Conservation (phyloP, 805 yeast species). For the Candida rishiriensis region DNA sequence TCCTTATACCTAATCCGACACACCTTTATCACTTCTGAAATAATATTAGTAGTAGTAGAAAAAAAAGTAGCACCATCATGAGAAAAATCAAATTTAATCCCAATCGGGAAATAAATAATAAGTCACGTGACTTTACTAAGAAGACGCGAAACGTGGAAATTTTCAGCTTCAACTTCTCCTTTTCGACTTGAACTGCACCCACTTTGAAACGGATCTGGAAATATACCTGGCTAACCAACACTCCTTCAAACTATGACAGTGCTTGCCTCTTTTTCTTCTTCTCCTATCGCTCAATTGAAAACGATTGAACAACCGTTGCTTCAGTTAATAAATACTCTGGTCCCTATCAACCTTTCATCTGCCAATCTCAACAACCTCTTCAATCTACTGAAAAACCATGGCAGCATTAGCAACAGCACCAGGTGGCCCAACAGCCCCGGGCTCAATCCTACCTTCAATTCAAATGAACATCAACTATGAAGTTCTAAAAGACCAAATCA, state of each 20-base stretch:
- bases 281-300: neutral
- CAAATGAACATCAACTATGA: constrained; percentile 51
- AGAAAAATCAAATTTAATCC: neutral
- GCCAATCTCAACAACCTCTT: too few relatives aligned
- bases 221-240: neutral
- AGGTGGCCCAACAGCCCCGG: constrained; percentile 13
- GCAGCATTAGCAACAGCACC: constrained; percentile 18
- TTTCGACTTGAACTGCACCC: neutral
- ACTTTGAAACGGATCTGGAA: too few relatives aligned
- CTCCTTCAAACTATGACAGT: neutral
- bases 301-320: too few relatives aligned
- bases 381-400: constrained; percentile 9
- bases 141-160: neutral
- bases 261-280: neutral
- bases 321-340: too few relatives aligned
- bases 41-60: too few relatives aligned
- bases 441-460: constrained; percentile 23
- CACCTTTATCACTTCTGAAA: too few relatives aligned
- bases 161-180: neutral
- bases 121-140: neutral
- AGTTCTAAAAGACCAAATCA: constrained; percentile 51
- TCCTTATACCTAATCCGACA: too few relatives aligned
- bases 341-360: too few relatives aligned
- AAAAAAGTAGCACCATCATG: too few relatives aligned
- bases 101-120: neutral